Evolutionary conservation across 2,329 filamentous ascomycete species (phyloP).

Genomic region (Diaporthe vaccinii): DNA sequence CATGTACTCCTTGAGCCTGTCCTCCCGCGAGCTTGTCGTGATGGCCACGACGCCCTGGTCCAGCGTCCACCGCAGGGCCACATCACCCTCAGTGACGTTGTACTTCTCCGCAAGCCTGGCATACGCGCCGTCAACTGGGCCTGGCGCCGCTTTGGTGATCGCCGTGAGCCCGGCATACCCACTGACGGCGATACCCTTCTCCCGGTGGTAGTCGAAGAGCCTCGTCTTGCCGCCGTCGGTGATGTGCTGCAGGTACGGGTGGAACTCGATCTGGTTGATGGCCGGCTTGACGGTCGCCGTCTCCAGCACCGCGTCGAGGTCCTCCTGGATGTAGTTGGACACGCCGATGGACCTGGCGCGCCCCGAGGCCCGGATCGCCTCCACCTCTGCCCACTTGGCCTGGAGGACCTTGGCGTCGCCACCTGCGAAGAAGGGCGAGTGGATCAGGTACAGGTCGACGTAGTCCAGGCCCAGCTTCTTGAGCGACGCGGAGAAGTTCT

Average conservation of each 20-base stretch:
- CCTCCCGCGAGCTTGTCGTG: constrained; percentile 58
- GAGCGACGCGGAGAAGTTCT: constrained; percentile 69
- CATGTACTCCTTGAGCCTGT: constrained; percentile 30
- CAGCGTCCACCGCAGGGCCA: constrained; percentile 68
- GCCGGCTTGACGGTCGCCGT: constrained; percentile 72
- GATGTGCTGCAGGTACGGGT: constrained; percentile 75
- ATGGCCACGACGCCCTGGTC: constrained; percentile 67
- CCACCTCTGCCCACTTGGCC: constrained; percentile 65
- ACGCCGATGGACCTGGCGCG: constrained; percentile 77
- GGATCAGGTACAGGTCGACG: constrained; percentile 60
- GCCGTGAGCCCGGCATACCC: constrained; percentile 49
- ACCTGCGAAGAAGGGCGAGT: constrained; percentile 26
- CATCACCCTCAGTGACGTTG: constrained; percentile 63
- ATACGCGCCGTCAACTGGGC: constrained; percentile 55
- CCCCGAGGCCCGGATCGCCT: constrained; percentile 74
- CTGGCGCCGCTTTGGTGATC: constrained; percentile 50
- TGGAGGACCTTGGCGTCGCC: constrained; percentile 61
- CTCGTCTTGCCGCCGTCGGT: constrained; percentile 5
- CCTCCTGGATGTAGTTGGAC: constrained; percentile 73
- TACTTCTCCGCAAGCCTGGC: constrained; percentile 62
- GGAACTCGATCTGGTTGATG: constrained; percentile 82
- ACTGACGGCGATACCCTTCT: constrained; percentile 53
- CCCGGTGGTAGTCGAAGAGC: constrained; percentile 52
- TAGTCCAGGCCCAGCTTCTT: constrained; percentile 75
- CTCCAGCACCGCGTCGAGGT: constrained; percentile 65